Evolutionary conservation across 768 basidiomycete genomes (phyloP).

Genomic region (Rhodotorula graminis): DNA sequence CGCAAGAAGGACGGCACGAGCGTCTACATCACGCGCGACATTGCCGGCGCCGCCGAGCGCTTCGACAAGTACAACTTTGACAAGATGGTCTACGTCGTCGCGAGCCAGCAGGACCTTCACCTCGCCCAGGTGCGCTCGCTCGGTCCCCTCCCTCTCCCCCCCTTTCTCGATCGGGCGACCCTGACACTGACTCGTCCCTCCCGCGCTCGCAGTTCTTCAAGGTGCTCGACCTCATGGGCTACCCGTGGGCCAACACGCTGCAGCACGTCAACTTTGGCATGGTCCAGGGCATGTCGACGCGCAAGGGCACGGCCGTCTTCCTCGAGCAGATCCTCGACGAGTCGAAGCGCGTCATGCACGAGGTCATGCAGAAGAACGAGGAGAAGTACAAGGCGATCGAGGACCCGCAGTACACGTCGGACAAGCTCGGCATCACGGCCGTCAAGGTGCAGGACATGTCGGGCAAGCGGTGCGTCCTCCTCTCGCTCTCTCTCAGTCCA

Average conservation of each 20-base stretch:
- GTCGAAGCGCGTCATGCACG: conserved; percentile 83
- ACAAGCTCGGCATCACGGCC: conserved; percentile 85
- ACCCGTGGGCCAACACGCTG: conserved; percentile 75
- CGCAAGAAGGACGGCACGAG: conserved; percentile 61
- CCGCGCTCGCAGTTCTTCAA: conserved; percentile 72
- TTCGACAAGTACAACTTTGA: conserved; percentile 85
- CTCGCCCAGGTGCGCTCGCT: conserved; percentile 44
- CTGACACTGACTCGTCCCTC: background rate
- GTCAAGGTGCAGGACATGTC: conserved; percentile 75
- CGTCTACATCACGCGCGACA: conserved; percentile 59
- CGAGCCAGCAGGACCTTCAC: conserved; percentile 48
- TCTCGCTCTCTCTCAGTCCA: background rate
- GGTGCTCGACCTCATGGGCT: conserved; percentile 80
- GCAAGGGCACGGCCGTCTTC: conserved; percentile 73
- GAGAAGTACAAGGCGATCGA: conserved; percentile 84
- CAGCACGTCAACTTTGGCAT: conserved; percentile 87
- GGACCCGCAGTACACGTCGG: conserved; percentile 71
- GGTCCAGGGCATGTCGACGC: conserved; percentile 84
- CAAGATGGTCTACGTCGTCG: conserved; percentile 67
- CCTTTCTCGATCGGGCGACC: conserved; percentile 10
- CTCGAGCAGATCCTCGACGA: conserved; percentile 77
- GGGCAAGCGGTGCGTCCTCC: conserved; percentile 14
- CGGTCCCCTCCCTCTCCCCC: background rate
- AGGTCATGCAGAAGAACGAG: conserved; percentile 91
- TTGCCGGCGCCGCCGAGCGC: conserved; percentile 86